Conservation (phyloP, 1,284 basidiomycete species). For the Ustilago trichophora region DNA sequence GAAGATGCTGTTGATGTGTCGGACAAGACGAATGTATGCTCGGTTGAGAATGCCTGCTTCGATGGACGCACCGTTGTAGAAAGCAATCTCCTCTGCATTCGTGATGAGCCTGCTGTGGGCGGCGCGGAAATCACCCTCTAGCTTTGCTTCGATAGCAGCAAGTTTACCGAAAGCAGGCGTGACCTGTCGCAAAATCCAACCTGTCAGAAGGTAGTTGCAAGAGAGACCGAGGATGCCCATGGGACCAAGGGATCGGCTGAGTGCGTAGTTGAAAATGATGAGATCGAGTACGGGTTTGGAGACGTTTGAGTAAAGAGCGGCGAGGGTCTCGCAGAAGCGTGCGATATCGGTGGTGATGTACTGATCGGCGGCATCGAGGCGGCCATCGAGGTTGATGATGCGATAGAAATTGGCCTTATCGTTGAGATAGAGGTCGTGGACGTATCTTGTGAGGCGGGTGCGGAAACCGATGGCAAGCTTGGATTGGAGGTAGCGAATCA, state of each 20-base stretch:
- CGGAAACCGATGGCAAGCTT: constrained; percentile 85
- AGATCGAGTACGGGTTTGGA: constrained; percentile 88
- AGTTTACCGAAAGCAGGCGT: constrained; percentile 94
- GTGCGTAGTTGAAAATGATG: constrained; percentile 90
- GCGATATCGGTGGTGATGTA: constrained; percentile 94
- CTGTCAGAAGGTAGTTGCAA: constrained; percentile 85
- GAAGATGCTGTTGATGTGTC: constrained; percentile 90
- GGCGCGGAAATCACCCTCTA: constrained; percentile 86
- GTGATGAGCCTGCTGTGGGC: constrained; percentile 87
- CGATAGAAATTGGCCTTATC: constrained; percentile 71
- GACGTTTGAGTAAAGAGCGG: constrained; percentile 77
- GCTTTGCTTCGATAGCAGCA: constrained; percentile 84
- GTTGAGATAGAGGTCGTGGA: constrained; percentile 82
- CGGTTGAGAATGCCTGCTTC: constrained; percentile 84
- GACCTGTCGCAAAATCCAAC: constrained; percentile 79
- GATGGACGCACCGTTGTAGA: constrained; percentile 87
- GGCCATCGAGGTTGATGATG: constrained; percentile 62
- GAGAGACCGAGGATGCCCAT: constrained; percentile 79
- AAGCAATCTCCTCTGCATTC: constrained; percentile 93
- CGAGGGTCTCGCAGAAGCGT: constrained; percentile 85
- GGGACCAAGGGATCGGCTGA: constrained; percentile 83
- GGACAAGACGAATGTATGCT: constrained; percentile 82
- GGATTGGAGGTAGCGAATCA: constrained; percentile 92
- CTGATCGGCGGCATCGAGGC: constrained; percentile 65
- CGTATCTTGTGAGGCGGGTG: constrained; percentile 87